These are phyloP conservation scores for Moesziomyces globuligerus DNA, from an alignment of 1,284 basidiomycete species.

Conservation along the genomic window DNA sequence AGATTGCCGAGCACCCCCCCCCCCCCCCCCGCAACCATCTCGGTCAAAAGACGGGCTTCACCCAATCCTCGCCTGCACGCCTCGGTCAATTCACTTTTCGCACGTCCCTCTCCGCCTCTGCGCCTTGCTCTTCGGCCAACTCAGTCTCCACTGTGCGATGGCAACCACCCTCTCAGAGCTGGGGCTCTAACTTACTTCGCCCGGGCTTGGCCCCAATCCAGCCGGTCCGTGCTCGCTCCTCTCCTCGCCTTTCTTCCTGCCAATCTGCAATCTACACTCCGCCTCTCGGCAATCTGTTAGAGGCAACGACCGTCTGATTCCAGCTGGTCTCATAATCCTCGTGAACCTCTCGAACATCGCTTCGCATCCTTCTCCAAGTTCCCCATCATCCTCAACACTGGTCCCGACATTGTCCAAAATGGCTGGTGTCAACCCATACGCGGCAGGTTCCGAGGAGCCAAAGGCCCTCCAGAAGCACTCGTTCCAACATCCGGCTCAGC, in stretches of 20 bases:
- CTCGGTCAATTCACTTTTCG: background rate
- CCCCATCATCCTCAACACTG: background rate
- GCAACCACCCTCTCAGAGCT: background rate
- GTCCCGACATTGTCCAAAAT: constrained; percentile 1
- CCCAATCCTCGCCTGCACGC: background rate
- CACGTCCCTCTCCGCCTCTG: background rate
- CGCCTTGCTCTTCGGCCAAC: background rate
- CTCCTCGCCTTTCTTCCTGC: background rate
- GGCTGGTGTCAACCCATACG: constrained; percentile 41
- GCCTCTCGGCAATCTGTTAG: background rate
- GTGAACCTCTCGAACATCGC: background rate
- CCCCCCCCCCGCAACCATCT: too few relatives aligned
- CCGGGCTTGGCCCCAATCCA: background rate
- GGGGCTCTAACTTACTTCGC: too few relatives aligned
- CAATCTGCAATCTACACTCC: background rate
- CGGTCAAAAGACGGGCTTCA: background rate
- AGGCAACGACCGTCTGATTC: too few relatives aligned
- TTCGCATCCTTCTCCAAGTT: too few relatives aligned
- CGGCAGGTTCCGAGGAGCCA: constrained; percentile 9
- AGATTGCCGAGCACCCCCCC: background rate
- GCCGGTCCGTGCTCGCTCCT: constrained; percentile 12
- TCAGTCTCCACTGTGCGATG: background rate
- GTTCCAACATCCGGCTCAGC: constrained; percentile 19
- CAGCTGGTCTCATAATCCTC: background rate
- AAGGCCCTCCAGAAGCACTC: constrained; percentile 3